Evolutionary conservation across 1,139 yeast genomes (phyloP).

Genomic region (Yamadazyma sp.): DNA sequence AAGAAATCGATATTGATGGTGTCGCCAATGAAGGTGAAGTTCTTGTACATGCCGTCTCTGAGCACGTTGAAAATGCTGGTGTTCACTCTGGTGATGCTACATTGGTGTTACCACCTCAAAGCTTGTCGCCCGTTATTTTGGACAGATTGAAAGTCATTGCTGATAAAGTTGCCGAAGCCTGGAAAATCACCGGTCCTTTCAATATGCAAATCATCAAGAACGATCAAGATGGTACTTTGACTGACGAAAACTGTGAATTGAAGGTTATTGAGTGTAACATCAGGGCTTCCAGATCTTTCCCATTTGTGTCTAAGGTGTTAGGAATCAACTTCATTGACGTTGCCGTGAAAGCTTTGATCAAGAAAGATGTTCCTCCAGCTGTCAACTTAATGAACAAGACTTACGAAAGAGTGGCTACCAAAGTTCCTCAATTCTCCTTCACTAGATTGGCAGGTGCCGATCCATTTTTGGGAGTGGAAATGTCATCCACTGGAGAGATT

Average conservation of each 20-base stretch:
- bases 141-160: conserved; percentile 74
- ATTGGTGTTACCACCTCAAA: conserved; percentile 87
- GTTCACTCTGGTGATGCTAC: conserved; percentile 99
- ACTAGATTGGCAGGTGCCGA: conserved; percentile 99
- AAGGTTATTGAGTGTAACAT: conserved; percentile 98
- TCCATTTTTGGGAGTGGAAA: conserved; percentile 97
- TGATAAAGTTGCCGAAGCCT: conserved; percentile 88
- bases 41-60: conserved; percentile 92
- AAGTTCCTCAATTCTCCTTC: conserved; percentile 97
- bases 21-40: conserved; percentile 89
- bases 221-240: conserved; percentile 43
- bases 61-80: conserved; percentile 98
- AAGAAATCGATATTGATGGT: conserved; percentile 96
- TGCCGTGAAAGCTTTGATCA: conserved; percentile 83
- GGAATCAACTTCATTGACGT: conserved; percentile 93
- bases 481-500: conserved; percentile 98
- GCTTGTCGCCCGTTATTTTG: conserved; percentile 59
- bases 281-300: conserved; percentile 98
- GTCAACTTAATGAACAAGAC: conserved; percentile 62
- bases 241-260: conserved; percentile 55
- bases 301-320: conserved; percentile 94
- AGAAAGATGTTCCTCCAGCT: conserved; percentile 69
- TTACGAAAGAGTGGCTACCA: conserved; percentile 84
- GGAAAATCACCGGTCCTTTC: conserved; percentile 97
- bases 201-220: conserved; percentile 95